Evolutionary conservation across 345 rosid species (phyloP).

Genomic region (Heritiera fomes): DNA sequence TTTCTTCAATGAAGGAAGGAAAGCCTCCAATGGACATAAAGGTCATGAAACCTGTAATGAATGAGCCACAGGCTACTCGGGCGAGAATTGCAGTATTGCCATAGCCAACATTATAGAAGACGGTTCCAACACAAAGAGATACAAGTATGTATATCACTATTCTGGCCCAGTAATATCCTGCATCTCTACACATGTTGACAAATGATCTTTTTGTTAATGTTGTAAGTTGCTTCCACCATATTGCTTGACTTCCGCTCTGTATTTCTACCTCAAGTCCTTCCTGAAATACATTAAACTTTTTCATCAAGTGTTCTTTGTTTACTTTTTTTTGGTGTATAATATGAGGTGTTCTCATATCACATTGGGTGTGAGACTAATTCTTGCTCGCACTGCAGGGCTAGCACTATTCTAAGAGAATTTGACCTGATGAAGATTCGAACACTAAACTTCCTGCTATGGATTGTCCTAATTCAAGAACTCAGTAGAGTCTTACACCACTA

Average conservation of each 20-base stretch:
- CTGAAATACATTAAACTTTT: constrained; percentile 31
- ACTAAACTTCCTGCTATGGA: too few relatives aligned
- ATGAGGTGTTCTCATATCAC: too few relatives aligned
- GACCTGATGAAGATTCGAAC: too few relatives aligned
- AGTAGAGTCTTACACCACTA: too few relatives aligned
- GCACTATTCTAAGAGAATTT: too few relatives aligned
- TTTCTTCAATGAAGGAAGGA: constrained; percentile 83
- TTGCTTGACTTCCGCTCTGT: constrained; percentile 49
- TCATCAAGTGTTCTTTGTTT: too few relatives aligned
- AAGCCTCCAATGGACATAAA: constrained; percentile 92
- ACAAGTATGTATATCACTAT: constrained; percentile 66
- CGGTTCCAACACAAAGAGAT: constrained; percentile 77
- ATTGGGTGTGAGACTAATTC: too few relatives aligned
- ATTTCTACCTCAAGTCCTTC: constrained; percentile 53
- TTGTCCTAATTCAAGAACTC: too few relatives aligned
- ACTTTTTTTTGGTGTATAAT: too few relatives aligned
- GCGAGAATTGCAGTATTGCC: constrained; percentile 77
- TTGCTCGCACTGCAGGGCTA: too few relatives aligned
- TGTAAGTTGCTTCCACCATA: constrained; percentile 66
- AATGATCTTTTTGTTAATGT: constrained; percentile 69
- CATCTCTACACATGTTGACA: constrained; percentile 75
- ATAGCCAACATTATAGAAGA: constrained; percentile 59
- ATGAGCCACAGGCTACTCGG: constrained; percentile 68
- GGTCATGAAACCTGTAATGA: constrained; percentile 78
- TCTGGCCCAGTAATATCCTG: constrained; percentile 84